Percentiles rank a stretch among this genome's conserved stretches.
Conservation (phyloP, 2,329 filamentous ascomycete genomes). For the Fusarium mangiferae region DNA sequence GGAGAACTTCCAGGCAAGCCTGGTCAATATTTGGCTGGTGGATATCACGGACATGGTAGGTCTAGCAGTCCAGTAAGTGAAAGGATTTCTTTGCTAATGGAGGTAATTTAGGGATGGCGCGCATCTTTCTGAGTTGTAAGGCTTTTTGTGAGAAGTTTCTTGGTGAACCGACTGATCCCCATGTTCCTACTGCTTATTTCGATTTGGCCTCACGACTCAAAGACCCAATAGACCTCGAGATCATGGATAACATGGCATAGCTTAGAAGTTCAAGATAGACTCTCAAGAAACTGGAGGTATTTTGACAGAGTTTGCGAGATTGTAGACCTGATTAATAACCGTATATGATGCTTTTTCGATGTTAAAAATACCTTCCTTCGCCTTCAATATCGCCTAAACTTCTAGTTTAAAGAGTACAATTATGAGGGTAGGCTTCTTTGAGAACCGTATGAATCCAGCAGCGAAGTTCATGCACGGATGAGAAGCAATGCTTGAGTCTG, state of each 20-base stretch:
- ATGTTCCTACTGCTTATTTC: background rate
- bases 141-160: background rate
- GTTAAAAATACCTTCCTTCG: too few species aligned
- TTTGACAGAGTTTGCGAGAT: too few species aligned
- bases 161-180: background rate
- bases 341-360: too few species aligned
- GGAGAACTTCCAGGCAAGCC: background rate
- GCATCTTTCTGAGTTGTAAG: background rate
- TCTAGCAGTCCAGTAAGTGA: background rate
- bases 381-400: too few species aligned
- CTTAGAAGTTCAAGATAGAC: background rate
- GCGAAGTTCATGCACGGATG: too few species aligned
- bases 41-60: background rate
- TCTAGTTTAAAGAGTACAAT: too few species aligned
- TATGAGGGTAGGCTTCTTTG: too few species aligned
- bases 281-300: background rate
- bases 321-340: too few species aligned
- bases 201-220: background rate
- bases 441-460: too few species aligned
- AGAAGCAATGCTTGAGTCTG: too few species aligned
- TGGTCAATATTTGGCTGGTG: background rate
- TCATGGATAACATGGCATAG: background rate
- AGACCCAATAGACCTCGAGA: background rate
- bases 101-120: background rate
- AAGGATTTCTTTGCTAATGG: background rate